phyloP scores from a whole-genome alignment of 1,139 yeast species.

The Pichia sp. region DNA sequence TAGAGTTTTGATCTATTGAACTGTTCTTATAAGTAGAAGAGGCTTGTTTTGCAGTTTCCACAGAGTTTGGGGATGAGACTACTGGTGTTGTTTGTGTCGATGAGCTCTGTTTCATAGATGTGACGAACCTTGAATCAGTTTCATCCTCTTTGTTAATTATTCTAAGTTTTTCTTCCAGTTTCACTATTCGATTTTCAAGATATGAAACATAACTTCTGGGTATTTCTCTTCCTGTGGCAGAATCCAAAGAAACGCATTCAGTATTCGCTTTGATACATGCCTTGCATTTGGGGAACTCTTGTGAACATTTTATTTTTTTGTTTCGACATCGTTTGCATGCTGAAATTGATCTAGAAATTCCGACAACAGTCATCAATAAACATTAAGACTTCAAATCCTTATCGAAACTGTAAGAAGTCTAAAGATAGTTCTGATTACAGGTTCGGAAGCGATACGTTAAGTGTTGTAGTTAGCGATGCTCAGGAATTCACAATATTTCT shows the following conservation, averaged over 20 bases:
- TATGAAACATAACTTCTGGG: conserved; percentile 76
- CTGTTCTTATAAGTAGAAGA: not conserved
- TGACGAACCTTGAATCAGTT: too few species aligned
- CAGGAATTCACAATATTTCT: too few species aligned
- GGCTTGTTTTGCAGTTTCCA: too few species aligned
- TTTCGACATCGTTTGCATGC: conserved; percentile 81
- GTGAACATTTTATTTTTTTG: conserved; percentile 80
- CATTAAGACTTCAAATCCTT: too few species aligned
- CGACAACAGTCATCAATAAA: conserved; percentile 8
- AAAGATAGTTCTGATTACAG: too few species aligned
- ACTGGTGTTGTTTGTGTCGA: too few species aligned
- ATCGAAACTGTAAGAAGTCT: too few species aligned
- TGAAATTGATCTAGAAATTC: conserved; percentile 50
- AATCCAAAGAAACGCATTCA: conserved; percentile 78
- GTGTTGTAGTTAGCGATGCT: too few species aligned
- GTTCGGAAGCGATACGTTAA: too few species aligned
- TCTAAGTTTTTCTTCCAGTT: conserved; percentile 37
- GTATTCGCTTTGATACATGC: conserved; percentile 61
- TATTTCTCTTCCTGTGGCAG: conserved; percentile 79
- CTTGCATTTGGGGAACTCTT: conserved; percentile 70
- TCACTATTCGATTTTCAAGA: conserved; percentile 56
- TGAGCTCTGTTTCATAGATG: too few species aligned
- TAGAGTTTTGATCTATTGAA: too few species aligned
- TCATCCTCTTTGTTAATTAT: not conserved
- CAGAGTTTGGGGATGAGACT: too few species aligned